Evolutionary conservation across 2,329 filamentous ascomycete genomes (phyloP).

Genomic region (Chaetomiaceae sp.): DNA sequence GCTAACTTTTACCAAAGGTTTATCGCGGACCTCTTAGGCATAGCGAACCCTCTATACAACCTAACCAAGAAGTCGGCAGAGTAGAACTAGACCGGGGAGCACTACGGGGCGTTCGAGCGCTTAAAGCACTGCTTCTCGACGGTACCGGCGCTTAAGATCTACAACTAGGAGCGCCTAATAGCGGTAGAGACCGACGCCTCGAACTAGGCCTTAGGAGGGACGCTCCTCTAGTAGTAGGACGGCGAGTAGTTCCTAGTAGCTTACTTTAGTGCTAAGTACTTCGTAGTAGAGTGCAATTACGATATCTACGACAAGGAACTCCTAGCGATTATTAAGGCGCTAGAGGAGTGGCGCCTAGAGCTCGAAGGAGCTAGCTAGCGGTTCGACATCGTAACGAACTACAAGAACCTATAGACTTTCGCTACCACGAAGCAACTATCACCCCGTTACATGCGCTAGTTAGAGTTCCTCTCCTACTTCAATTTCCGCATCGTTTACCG

Average conservation of each 20-base stretch:
- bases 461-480: neutral
- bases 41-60: neutral
- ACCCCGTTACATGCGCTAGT: neutral
- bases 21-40: neutral
- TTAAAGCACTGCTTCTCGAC: neutral
- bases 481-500: neutral
- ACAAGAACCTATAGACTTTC: neutral
- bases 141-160: neutral
- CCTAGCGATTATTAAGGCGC: neutral
- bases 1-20: slow-evolving; percentile 1
- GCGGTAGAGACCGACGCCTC: neutral
- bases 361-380: neutral
- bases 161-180: neutral
- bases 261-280: neutral
- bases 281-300: neutral
- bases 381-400: neutral
- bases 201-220: neutral
- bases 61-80: neutral
- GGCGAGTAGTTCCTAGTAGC: neutral
- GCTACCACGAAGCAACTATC: neutral
- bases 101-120: neutral
- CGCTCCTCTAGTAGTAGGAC: neutral
- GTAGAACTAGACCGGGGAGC: neutral
- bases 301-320: neutral
- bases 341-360: neutral